These are phyloP conservation scores for Metschnikowia cerradonensis DNA, from an alignment of 805 yeast genomes.

Conservation along the genomic window DNA sequence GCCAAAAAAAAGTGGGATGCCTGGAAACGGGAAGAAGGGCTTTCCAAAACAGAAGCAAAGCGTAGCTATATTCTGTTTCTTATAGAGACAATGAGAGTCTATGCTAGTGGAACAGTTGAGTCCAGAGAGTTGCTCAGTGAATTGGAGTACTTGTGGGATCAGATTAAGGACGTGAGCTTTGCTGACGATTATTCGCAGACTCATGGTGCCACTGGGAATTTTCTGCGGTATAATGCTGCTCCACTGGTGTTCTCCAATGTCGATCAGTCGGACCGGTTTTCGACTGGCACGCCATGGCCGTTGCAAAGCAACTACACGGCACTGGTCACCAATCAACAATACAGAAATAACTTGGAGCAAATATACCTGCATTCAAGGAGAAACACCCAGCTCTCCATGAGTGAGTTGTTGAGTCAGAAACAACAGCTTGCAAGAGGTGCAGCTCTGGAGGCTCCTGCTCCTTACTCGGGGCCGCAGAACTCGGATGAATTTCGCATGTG, in stretches of 20 bases:
- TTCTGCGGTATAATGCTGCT: conserved; percentile 9
- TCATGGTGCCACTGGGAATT: neutral
- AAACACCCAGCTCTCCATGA: conserved; percentile 31
- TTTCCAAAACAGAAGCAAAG: conserved; percentile 68
- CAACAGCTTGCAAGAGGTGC: conserved; percentile 17
- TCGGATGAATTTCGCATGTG: conserved; percentile 45
- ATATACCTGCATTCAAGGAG: conserved; percentile 43
- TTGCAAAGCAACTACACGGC: conserved; percentile 26
- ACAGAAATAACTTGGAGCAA: conserved; percentile 35
- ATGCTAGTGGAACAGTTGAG: conserved; percentile 64
- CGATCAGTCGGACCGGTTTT: conserved; percentile 33
- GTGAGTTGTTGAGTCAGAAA: conserved; percentile 31
- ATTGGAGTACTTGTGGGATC: conserved; percentile 72
- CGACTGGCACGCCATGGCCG: conserved; percentile 36
- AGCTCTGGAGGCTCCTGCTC: conserved; percentile 3
- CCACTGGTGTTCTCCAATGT: conserved; percentile 14
- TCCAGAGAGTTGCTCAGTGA: conserved; percentile 63
- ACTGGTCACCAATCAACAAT: conserved; percentile 25
- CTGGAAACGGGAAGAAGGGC: conserved; percentile 73
- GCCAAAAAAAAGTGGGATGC: conserved; percentile 80
- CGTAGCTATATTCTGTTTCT: conserved; percentile 61
- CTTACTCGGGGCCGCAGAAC: conserved; percentile 8
- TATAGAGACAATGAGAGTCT: conserved; percentile 66
- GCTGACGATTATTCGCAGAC: conserved; percentile 22
- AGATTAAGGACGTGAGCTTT: conserved; percentile 48